Percentiles rank a stretch among this genome's conserved stretches.
These are phyloP conservation scores for Rhodotorula sp. DNA, from an alignment of 1,284 basidiomycete genomes.

Conservation along the genomic window DNA sequence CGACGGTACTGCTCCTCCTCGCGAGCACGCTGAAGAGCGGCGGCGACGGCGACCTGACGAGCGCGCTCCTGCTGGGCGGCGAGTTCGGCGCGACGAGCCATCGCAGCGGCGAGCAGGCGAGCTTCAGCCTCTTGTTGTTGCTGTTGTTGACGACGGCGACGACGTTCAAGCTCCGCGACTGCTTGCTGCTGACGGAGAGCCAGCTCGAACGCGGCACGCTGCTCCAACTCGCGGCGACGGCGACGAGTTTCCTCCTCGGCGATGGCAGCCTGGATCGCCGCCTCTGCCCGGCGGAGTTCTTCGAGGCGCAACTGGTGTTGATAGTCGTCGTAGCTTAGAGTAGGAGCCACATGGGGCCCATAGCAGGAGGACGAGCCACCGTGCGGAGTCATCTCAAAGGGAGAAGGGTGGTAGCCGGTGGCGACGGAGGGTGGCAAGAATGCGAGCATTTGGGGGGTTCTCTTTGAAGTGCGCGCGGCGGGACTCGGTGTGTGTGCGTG, in stretches of 20 bases:
- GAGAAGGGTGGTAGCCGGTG: slow-evolving; percentile 1
- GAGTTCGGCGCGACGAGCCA: neutral
- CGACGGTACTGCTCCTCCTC: slow-evolving; percentile 21
- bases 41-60: neutral
- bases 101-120: slow-evolving; percentile 1
- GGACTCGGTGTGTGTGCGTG: too few species aligned
- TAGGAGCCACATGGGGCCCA: neutral
- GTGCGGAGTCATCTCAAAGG: neutral
- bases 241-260: slow-evolving; percentile 6
- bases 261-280: neutral
- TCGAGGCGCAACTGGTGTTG: neutral
- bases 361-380: neutral
- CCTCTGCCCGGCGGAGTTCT: slow-evolving; percentile 1
- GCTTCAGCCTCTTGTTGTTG: neutral
- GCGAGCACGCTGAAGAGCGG: neutral
- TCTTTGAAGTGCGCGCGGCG: too few species aligned
- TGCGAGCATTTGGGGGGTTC: too few species aligned
- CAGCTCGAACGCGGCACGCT: slow-evolving; percentile 2
- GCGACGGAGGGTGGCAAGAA: neutral
- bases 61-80: neutral
- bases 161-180: neutral
- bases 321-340: neutral
- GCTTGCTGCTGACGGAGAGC: neutral
- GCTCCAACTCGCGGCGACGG: neutral
- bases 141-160: slow-evolving; percentile 9